A percentile compares a stretch with the other conserved stretches of the same genome.
Evolutionary conservation across 2,329 filamentous ascomycete species (phyloP).

Genomic region (Colletotrichum sp.): DNA sequence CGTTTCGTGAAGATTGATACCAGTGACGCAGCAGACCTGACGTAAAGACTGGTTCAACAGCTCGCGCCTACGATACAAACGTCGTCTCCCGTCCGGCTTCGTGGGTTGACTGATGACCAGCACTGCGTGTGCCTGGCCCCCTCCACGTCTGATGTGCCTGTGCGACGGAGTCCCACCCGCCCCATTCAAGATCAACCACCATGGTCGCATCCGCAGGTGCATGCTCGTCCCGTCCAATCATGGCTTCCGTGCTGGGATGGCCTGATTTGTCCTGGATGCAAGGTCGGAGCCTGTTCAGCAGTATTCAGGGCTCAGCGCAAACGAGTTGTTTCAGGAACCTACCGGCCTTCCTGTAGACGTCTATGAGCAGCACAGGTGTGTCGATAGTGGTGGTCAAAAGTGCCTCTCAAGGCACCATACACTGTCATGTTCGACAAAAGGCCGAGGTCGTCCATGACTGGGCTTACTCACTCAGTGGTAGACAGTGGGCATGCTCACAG

Average conservation of each 20-base stretch:
- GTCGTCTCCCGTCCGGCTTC: neutral
- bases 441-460: neutral
- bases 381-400: neutral
- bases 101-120: neutral
- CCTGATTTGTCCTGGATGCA: slow-evolving; percentile 4
- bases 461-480: neutral
- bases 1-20: neutral
- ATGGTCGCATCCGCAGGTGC: neutral
- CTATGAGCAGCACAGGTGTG: neutral
- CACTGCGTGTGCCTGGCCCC: neutral
- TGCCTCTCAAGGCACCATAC: neutral
- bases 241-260: slow-evolving; percentile 2
- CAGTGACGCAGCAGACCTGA: neutral
- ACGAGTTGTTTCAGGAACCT: slow-evolving; percentile 11
- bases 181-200: slow-evolving; percentile 2
- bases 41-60: neutral
- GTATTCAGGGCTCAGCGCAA: neutral
- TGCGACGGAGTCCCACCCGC: neutral
- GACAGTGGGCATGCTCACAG: neutral
- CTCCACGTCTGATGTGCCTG: neutral
- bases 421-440: neutral
- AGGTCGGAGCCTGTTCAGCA: neutral
- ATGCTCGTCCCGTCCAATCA: neutral
- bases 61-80: neutral
- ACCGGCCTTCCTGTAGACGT: neutral